Evolutionary conservation across 2,329 filamentous ascomycete species (phyloP).

Genomic region (Nannizziopsis barbatae): DNA sequence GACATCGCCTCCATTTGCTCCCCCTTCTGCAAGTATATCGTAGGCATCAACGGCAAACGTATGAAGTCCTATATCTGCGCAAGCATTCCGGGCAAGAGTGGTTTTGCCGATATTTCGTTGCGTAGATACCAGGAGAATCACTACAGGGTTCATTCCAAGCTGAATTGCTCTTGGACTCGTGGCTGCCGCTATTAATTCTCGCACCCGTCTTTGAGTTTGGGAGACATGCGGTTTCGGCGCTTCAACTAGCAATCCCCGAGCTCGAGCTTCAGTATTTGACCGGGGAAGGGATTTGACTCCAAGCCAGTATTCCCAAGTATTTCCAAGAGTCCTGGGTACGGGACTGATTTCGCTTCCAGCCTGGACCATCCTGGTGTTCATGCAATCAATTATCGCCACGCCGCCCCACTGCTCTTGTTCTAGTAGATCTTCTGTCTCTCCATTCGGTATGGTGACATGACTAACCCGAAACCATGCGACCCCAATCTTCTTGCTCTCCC

Average conservation of each 20-base stretch:
- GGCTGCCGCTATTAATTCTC: conserved; percentile 76
- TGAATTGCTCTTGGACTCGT: conserved; percentile 80
- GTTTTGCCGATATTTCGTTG: conserved; percentile 90
- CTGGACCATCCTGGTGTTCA: conserved; percentile 79
- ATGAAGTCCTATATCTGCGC: conserved; percentile 80
- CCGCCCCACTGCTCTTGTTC: conserved; percentile 70
- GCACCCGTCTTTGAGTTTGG: conserved; percentile 54
- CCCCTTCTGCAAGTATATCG: conserved; percentile 86
- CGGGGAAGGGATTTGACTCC: conserved; percentile 58
- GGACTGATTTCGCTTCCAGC: conserved; percentile 76
- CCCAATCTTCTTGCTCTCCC: conserved; percentile 39
- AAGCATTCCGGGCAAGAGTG: conserved; percentile 64
- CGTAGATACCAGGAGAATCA: conserved; percentile 78
- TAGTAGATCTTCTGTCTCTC: conserved; percentile 27
- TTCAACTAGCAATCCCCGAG: conserved; percentile 31
- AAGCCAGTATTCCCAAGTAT: conserved; percentile 82
- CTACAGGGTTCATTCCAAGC: conserved; percentile 74
- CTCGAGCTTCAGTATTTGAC: conserved; percentile 24
- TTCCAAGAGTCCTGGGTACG: conserved; percentile 63
- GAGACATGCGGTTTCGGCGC: conserved; percentile 40
- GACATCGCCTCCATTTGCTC: conserved; percentile 74
- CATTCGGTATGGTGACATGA: conserved; percentile 52
- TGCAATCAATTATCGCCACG: conserved; percentile 73
- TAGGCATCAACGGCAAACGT: conserved; percentile 82
- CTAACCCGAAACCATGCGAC: conserved; percentile 92